Evolutionary conservation across 495 filamentous ascomycete species (phyloP).

Genomic region (Lasiosphaeriaceae sp.): DNA sequence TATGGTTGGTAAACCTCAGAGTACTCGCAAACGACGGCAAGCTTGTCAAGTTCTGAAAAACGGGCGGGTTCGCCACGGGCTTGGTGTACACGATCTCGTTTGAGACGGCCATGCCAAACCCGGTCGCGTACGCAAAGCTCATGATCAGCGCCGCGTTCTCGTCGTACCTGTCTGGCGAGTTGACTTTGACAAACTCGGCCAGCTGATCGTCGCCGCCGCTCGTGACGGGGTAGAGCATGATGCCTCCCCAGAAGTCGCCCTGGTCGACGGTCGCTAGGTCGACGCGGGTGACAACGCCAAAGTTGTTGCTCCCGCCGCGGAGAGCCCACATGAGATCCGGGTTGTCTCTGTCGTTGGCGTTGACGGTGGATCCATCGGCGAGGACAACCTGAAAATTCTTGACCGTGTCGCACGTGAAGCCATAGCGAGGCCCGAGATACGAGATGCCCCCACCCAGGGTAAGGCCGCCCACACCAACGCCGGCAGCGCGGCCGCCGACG

Average conservation of each 20-base stretch:
- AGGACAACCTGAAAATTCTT: constrained; percentile 54
- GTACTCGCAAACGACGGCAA: background rate
- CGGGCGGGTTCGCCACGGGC: constrained; percentile 7
- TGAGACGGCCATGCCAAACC: background rate
- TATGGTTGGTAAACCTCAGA: background rate
- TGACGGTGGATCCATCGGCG: constrained; percentile 48
- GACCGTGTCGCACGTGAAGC: constrained; percentile 51
- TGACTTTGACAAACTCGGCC: constrained; percentile 12
- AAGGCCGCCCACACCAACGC: background rate
- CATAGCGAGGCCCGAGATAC: constrained; percentile 42
- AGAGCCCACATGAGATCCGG: constrained; percentile 51
- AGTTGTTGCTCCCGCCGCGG: constrained; percentile 52
- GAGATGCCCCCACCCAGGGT: constrained; percentile 39
- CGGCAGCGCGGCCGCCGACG: background rate
- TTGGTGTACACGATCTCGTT: constrained; percentile 17
- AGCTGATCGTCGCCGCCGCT: constrained; percentile 6
- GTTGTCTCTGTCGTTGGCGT: constrained; percentile 35
- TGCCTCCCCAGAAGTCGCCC: constrained; percentile 12
- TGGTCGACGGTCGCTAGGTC: constrained; percentile 22
- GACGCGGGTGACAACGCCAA: constrained; percentile 49
- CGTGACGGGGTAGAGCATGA: constrained; percentile 4
- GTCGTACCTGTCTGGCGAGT: constrained; percentile 16
- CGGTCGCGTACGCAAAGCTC: constrained; percentile 8
- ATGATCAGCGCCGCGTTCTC: constrained; percentile 15
- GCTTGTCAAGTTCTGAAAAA: constrained; percentile 1